A percentile compares a stretch with the other conserved stretches of the same genome.
phyloP scores from a whole-genome alignment of 148 eudicot species.

The Arbutus unedo region DNA sequence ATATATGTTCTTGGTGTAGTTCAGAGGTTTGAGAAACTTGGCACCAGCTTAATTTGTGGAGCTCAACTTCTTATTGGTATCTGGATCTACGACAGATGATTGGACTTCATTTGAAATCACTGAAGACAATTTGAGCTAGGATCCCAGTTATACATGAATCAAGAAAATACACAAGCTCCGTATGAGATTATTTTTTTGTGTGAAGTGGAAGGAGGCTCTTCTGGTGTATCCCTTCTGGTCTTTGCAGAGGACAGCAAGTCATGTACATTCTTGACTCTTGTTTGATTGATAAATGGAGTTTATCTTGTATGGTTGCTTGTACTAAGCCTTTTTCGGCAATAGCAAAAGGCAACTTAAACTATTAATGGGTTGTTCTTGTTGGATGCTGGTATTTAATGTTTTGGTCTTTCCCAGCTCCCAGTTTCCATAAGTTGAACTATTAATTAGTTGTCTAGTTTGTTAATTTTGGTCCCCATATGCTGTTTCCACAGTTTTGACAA shows the following conservation, averaged over 20 bases:
- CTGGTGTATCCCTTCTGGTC: slow-evolving; percentile 3
- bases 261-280: neutral
- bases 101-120: neutral
- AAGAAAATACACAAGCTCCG: neutral
- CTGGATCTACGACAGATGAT: slow-evolving; percentile 3
- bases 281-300: slow-evolving; percentile 4
- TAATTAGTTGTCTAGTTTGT: neutral
- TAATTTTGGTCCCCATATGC: neutral
- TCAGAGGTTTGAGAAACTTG: slow-evolving; percentile 7
- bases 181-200: no score
- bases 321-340: slow-evolving; percentile 6
- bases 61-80: neutral
- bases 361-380: neutral
- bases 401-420: neutral
- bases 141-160: slow-evolving; percentile 2
- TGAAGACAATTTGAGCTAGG: neutral
- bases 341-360: neutral
- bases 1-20: neutral
- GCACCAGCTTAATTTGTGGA: slow-evolving; percentile 1
- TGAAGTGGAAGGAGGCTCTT: neutral
- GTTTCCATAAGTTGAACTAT: neutral
- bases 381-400: neutral
- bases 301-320: neutral
- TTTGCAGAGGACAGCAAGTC: slow-evolving; percentile 2
- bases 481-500: neutral